These are phyloP conservation scores for Ilyonectria sp. DNA, from an alignment of 2,329 filamentous ascomycete species.

Conservation along the genomic window DNA sequence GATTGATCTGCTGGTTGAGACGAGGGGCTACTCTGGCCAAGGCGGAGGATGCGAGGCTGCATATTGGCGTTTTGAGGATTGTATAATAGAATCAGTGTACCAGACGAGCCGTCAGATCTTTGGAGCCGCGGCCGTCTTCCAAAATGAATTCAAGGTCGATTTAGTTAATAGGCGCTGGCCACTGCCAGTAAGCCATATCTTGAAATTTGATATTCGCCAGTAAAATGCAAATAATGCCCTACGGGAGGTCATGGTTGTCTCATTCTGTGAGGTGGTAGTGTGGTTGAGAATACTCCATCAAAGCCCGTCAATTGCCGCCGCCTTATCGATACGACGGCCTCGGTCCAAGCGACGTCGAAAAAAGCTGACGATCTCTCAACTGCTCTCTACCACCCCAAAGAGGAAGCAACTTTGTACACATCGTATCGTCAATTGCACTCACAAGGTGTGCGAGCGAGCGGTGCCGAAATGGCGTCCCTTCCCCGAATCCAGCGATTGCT, in stretches of 20 bases:
- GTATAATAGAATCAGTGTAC: conserved; percentile 26
- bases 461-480: conserved; percentile 12
- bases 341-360: not conserved
- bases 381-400: not conserved
- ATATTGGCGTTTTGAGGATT: conserved; percentile 22
- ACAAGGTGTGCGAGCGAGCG: not conserved
- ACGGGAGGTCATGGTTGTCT: not conserved
- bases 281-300: not conserved
- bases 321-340: conserved; percentile 41
- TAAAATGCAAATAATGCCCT: not conserved
- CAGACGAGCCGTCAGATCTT: conserved; percentile 8
- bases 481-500: conserved; percentile 6
- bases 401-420: no score
- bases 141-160: conserved; percentile 11
- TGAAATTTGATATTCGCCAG: not conserved
- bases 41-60: conserved; percentile 2
- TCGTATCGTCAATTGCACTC: not conserved
- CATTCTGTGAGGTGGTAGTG: not conserved
- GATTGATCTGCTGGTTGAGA: conserved; percentile 37
- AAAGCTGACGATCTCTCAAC: conserved; percentile 20
- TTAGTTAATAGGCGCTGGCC: not conserved
- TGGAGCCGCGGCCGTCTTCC: conserved; percentile 4
- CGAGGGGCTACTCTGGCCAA: not conserved
- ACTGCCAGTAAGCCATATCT: not conserved
- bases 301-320: not conserved